phyloP scores from a whole-genome alignment of 805 yeast genomes.

The Maudiozyma barnettii region DNA sequence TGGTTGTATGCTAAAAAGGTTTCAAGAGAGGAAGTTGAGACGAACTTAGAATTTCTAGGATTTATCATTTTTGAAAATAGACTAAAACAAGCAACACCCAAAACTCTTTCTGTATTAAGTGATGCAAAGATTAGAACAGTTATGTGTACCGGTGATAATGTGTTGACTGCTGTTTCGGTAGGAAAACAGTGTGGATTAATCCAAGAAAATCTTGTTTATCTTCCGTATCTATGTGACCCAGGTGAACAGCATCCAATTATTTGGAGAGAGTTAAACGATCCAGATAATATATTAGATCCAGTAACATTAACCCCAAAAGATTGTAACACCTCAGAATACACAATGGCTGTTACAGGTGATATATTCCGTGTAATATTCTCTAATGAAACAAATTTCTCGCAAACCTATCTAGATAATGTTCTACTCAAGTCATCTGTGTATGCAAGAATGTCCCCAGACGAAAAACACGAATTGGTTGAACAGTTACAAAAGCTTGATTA shows the following conservation, averaged over 20 bases:
- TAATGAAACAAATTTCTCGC: slow-evolving; percentile 25
- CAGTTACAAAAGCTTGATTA: slow-evolving; percentile 77
- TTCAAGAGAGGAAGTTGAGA: slow-evolving; percentile 59
- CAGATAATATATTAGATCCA: slow-evolving; percentile 50
- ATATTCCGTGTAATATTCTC: slow-evolving; percentile 69
- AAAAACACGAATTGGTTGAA: slow-evolving; percentile 90
- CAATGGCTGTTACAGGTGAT: slow-evolving; percentile 87
- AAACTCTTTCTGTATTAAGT: slow-evolving; percentile 48
- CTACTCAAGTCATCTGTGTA: slow-evolving; percentile 67
- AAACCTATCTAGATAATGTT: slow-evolving; percentile 42
- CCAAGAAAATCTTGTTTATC: slow-evolving; percentile 39
- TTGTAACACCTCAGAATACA: slow-evolving; percentile 35
- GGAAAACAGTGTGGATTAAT: slow-evolving; percentile 75
- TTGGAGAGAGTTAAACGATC: slow-evolving; percentile 65
- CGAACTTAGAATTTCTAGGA: slow-evolving; percentile 65
- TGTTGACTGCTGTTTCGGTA: slow-evolving; percentile 89
- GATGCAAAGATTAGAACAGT: slow-evolving; percentile 70
- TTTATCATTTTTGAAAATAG: slow-evolving; percentile 90
- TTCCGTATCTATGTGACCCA: slow-evolving; percentile 48
- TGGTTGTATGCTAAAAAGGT: slow-evolving; percentile 42
- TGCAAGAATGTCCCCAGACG: slow-evolving; percentile 99
- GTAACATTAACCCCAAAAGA: slow-evolving; percentile 45
- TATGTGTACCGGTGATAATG: slow-evolving; percentile 98
- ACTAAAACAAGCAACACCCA: slow-evolving; percentile 58
- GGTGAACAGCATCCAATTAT: slow-evolving; percentile 27